Percentiles rank a stretch among this genome's conserved stretches.
Evolutionary conservation across 192 early-diverging fungal genomes (phyloP).

Genomic region (Rhizophlyctis rosea): DNA sequence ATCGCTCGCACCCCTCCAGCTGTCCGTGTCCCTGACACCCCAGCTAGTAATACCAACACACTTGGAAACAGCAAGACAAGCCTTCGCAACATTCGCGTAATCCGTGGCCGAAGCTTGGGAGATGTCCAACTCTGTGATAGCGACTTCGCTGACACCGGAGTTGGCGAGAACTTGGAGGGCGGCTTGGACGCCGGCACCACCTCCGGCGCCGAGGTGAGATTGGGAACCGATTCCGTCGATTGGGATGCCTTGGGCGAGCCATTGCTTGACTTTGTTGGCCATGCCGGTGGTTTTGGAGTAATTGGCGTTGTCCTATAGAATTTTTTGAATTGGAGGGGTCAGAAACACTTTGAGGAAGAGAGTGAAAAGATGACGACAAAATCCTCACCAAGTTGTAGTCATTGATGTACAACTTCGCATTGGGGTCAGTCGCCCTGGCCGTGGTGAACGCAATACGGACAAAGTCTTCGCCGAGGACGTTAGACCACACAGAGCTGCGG

Average conservation of each 20-base stretch:
- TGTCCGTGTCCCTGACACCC: constrained; percentile 17
- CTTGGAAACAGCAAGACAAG: constrained; percentile 13
- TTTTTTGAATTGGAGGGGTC: too few species aligned
- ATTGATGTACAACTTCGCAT: too few species aligned
- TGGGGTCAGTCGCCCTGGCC: too few species aligned
- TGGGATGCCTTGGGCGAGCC: too few species aligned
- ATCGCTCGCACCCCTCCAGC: too few species aligned
- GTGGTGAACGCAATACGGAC: constrained; percentile 26
- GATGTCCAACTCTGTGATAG: constrained; percentile 24
- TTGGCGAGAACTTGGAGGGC: not conserved
- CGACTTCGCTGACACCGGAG: constrained; percentile 14
- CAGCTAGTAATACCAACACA: constrained; percentile 23
- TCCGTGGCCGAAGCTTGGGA: not conserved
- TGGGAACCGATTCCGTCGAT: constrained; percentile 32
- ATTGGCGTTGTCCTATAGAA: too few species aligned
- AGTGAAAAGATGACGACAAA: too few species aligned
- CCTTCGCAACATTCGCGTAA: constrained; percentile 17
- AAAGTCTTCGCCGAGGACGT: constrained; percentile 19
- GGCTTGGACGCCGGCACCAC: not conserved
- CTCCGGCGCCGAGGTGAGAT: constrained; percentile 20
- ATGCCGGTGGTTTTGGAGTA: constrained; percentile 29
- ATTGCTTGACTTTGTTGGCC: constrained; percentile 18
- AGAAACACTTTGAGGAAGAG: too few species aligned
- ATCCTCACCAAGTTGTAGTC: too few species aligned
- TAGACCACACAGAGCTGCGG: constrained; percentile 22